Conservation (phyloP, 1,284 basidiomycete genomes). For the Sporisorium graminicola region DNA sequence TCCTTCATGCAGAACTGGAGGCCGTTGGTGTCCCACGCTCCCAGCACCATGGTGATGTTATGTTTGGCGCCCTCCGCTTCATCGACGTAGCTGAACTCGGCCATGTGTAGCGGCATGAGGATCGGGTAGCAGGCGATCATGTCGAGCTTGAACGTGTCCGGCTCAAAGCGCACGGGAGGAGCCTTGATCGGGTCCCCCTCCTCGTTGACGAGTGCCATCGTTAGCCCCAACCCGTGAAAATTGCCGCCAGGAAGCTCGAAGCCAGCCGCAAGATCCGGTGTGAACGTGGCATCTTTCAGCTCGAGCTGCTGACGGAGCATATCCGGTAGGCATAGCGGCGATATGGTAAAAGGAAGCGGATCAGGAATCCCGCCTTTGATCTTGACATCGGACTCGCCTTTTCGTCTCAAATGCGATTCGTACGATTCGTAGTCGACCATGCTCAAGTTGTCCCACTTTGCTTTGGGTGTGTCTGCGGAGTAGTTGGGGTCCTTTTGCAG, state of each 20-base stretch:
- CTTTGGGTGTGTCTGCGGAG: constrained; percentile 2
- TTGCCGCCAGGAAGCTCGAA: constrained; percentile 27
- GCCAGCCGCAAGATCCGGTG: constrained; percentile 27
- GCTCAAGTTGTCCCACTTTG: constrained; percentile 26
- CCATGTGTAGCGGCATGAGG: constrained; percentile 48
- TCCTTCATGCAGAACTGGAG: constrained; percentile 43
- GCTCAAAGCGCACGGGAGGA: constrained; percentile 37
- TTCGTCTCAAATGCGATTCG: constrained; percentile 24
- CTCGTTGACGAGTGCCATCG: constrained; percentile 23
- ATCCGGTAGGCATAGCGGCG: constrained; percentile 45
- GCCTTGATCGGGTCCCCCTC: constrained; percentile 28
- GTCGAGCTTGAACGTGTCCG: constrained; percentile 40
- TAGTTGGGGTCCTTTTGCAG: constrained; percentile 20
- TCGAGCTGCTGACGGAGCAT: constrained; percentile 36
- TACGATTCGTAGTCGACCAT: constrained; percentile 47
- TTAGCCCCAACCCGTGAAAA: constrained; percentile 25
- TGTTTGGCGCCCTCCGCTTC: constrained; percentile 11
- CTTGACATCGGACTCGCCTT: constrained; percentile 12
- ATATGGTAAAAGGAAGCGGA: constrained; percentile 44
- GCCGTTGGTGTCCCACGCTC: constrained; percentile 39
- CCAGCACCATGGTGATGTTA: constrained; percentile 34
- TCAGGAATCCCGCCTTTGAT: constrained; percentile 46
- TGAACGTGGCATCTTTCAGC: constrained; percentile 32
- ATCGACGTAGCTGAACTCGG: constrained; percentile 35
- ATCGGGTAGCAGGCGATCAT: constrained; percentile 49